Evolutionary conservation across 2,329 filamentous ascomycete genomes (phyloP), one percentile per base, ranked within the genome.

Genomic region (Knufia fluminis): DNA sequence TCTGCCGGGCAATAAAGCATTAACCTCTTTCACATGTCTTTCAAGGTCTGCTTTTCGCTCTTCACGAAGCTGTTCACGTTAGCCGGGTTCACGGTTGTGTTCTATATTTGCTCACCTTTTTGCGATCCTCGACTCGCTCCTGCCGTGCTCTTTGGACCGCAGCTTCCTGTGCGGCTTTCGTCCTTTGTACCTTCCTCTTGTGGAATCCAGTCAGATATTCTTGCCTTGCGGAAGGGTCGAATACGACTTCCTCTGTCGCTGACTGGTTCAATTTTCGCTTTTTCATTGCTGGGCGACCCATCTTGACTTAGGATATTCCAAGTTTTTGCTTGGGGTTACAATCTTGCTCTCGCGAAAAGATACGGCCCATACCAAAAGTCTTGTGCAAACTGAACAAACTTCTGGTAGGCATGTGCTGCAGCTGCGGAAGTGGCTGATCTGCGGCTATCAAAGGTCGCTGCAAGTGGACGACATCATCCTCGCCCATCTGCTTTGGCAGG

Each of bases 131-230:
- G 50, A 90, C 77, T 63, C 77, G 86, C 65, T 95, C 90, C 61
- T 89, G 79, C 44, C 83, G 80, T 42, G 83, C 88, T 63, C 78
- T 82, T 67, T 87, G 84, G 40, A 79, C 82, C 2, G 87, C 86
- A 59, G 85, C 75, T 58, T 92, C 88, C 62, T 92, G 85, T 1
- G 91, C 91, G 66, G 83, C 75, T 71, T 94, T 94, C 57, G 83
- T 81, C 32, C 92, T 79, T 65, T 88, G 85, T 47, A 86, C 71
- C 68, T 96, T 97, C 67, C 92, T 84, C 75, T 97, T 98, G 73
- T 91, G 90, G 69, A 98, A 98, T 2, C 92, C 92, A 0, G 89
- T 96, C 51, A 98, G 75, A 64, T 86, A 98, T 62, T 97, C 89
- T 56, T 85, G 73, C 56, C 92, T 83, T 40, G 86, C 86, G 53